A percentile compares a stretch with the other conserved stretches of the same genome.
Conservation (phyloP, 805 yeast genomes). For the Yamadazyma philogaea region DNA sequence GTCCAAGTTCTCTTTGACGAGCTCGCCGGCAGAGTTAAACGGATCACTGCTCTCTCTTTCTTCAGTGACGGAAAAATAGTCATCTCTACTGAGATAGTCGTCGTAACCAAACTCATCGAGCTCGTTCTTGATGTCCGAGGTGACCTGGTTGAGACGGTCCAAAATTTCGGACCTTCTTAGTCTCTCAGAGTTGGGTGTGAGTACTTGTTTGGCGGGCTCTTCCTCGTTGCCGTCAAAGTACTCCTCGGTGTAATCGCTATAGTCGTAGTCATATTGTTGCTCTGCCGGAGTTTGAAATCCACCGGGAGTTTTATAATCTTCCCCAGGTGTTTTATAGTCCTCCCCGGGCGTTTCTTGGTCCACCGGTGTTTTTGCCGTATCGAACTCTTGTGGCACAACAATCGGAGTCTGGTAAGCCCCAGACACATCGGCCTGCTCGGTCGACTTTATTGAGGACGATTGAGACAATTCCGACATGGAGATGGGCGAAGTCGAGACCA, state of each 20-base stretch:
- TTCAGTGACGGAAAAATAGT: slow-evolving; percentile 1
- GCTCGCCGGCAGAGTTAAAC: not conserved
- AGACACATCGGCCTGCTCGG: too few species aligned
- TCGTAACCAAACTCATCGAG: slow-evolving; percentile 20
- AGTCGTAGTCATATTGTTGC: not conserved
- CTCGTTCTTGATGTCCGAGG: slow-evolving; percentile 36
- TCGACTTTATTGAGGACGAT: too few species aligned
- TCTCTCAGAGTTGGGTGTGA: slow-evolving; percentile 15
- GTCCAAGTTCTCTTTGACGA: not conserved
- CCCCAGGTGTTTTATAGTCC: slow-evolving; percentile 6
- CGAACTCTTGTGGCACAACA: not conserved
- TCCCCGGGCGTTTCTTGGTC: slow-evolving; percentile 2
- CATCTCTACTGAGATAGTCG: slow-evolving; percentile 1
- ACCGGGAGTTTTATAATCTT: not conserved
- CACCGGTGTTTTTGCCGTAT: not conserved
- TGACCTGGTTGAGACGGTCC: slow-evolving; percentile 37
- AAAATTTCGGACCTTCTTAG: slow-evolving; percentile 36
- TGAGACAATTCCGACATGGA: too few species aligned
- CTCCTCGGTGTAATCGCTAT: slow-evolving; percentile 7
- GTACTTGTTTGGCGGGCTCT: not conserved
- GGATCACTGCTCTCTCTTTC: slow-evolving; percentile 1
- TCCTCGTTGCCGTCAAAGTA: slow-evolving; percentile 5
- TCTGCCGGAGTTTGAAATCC: not conserved
- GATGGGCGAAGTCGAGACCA: too few species aligned
- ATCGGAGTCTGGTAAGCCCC: slow-evolving; percentile 13